Evolutionary conservation across 148 eudicot genomes (phyloP).

Genomic region (Rhododendron ovatum): DNA sequence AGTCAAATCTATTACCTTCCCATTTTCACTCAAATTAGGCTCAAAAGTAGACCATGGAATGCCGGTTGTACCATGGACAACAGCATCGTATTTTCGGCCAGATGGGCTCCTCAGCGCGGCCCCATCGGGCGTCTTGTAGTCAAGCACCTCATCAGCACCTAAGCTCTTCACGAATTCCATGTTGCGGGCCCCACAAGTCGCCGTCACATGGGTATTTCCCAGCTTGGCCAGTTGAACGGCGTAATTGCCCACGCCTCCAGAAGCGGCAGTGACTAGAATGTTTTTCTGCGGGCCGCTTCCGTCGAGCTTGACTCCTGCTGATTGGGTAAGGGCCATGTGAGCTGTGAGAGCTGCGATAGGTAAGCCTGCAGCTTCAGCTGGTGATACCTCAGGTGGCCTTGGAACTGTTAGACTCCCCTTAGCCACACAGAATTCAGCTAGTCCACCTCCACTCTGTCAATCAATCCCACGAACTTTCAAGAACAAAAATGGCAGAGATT

Average conservation of each 20-base stretch:
- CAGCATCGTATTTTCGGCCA: constrained; percentile 46
- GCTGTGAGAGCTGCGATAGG: constrained; percentile 48
- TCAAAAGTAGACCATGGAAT: constrained; percentile 54
- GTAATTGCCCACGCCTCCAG: constrained; percentile 54
- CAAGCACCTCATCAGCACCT: constrained; percentile 58
- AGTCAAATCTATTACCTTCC: constrained; percentile 52
- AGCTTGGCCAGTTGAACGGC: constrained; percentile 62
- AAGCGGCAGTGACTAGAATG: constrained; percentile 50
- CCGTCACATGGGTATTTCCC: constrained; percentile 47
- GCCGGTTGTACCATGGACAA: constrained; percentile 35
- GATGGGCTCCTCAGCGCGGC: constrained; percentile 54
- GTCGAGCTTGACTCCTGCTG: constrained; percentile 44
- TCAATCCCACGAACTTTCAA: not conserved
- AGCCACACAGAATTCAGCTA: constrained; percentile 41
- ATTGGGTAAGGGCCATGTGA: constrained; percentile 36
- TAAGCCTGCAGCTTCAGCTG: constrained; percentile 44
- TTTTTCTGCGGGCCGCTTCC: constrained; percentile 31
- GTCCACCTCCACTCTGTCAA: constrained; percentile 39
- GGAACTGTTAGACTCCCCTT: constrained; percentile 26
- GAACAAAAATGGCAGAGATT: not conserved
- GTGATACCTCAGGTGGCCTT: constrained; percentile 51
- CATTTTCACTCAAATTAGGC: constrained; percentile 37
- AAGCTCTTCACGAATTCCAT: constrained; percentile 44
- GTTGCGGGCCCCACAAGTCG: constrained; percentile 62
- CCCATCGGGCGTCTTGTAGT: constrained; percentile 54